Base-by-base conservation (phyloP, 805 yeast species). In the Metschnikowia borealis region DNA sequence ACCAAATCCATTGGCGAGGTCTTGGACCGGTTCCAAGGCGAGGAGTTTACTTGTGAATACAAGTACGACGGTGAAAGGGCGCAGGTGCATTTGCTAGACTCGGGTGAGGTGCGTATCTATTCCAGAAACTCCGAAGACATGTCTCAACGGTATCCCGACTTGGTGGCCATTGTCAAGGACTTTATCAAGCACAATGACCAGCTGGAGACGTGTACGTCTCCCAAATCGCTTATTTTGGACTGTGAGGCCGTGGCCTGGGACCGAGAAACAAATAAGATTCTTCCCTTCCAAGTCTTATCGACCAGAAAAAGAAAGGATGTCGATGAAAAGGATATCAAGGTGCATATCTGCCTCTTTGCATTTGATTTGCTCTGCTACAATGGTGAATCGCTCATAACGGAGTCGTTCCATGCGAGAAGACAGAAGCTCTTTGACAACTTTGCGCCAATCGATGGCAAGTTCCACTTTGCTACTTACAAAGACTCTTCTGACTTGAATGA, bases 171-270 rank as follows among this genome's bases (percentile, higher is more conserved):
- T 39, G 77, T 89, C 17, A 79, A 80, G 40, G 85, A 84, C 37
- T 82, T 85, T 52, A 61, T 82, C 38, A 69, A 70, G 23, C 64
- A 56, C 5, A 67, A 67, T 32, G 57, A 54, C 18, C 47, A 43
- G n/a, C 15, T 35, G 29, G 47, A 44, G 18, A 21, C 48, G 11
- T 32, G 43, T 4, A 51, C 40, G 6, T 54, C 61, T 1, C 75
- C 82, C 1, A 69, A 70, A 38, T 79, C 87, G 7, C 75, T 92
- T 66, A 89, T 94, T 51, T 67, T 94, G 51, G 99, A 94, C 65
- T 87, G 97, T 69, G 99, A 94, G 69, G 97, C 97, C 6, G 99
- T 94, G 7, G 99, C 99, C 0, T 94, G 96, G 96, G 97, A 92
- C 67, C 74, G 84, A 49, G 85, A 78, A 47, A 75, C 78, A 20